Percentiles rank a stretch among this genome's conserved stretches.
phyloP scores from a whole-genome alignment of 805 yeast species.

The Schizosaccharomyces octosporus region DNA sequence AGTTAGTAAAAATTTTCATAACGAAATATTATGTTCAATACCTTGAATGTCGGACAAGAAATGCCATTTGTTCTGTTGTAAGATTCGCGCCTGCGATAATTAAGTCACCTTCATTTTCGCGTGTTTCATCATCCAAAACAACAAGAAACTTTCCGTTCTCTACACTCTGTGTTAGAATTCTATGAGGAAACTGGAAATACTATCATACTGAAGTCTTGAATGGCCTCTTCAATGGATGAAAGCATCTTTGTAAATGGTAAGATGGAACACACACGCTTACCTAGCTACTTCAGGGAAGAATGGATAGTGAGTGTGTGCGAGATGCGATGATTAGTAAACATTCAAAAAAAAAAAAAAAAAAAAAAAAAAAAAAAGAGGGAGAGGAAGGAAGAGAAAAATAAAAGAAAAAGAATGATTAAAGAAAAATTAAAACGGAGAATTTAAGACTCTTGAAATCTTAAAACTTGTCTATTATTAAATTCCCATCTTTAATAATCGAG shows the following conservation, averaged over 20 bases:
- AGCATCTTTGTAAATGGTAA: not conserved
- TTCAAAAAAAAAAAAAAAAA: too few relatives aligned
- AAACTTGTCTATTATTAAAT: too few relatives aligned
- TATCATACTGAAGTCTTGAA: not conserved
- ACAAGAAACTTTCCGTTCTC: conserved; percentile 60
- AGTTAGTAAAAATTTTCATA: not conserved
- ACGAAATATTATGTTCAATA: not conserved
- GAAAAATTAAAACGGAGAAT: too few relatives aligned
- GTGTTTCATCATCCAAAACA: conserved; percentile 89
- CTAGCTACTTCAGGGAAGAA: too few relatives aligned
- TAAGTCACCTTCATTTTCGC: conserved; percentile 95
- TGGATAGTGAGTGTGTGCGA: too few relatives aligned
- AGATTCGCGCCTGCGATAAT: conserved; percentile 71
- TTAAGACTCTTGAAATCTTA: too few relatives aligned
- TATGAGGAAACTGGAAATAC: not conserved
- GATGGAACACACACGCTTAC: too few relatives aligned
- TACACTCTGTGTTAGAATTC: conserved; percentile 5
- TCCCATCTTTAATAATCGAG: too few relatives aligned
- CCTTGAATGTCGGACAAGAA: conserved; percentile 43
- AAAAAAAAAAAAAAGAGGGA: too few relatives aligned
- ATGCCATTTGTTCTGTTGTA: conserved; percentile 78
- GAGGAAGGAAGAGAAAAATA: too few relatives aligned
- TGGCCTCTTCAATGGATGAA: not conserved
- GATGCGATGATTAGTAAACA: too few relatives aligned
- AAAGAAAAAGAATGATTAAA: too few relatives aligned